Conservation (phyloP, 106 monocot species). For the Dendrobium huoshanense region DNA sequence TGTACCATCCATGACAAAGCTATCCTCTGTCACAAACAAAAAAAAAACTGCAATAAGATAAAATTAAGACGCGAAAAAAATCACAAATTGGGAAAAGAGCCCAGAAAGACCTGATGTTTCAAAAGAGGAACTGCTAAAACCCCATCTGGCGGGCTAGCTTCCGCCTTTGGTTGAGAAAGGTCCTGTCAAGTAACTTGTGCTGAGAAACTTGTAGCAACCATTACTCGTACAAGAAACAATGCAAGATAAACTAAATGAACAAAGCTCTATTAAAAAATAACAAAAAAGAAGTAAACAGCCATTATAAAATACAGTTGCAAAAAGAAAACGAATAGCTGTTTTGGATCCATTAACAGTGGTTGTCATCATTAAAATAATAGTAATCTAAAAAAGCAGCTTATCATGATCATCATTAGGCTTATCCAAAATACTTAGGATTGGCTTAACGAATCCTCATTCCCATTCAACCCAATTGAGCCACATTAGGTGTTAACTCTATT, state of each 20-base stretch:
- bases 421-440: not conserved
- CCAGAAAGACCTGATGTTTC: conserved; percentile 73
- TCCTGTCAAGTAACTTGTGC: conserved; percentile 42
- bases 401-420: too few relatives aligned
- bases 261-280: not conserved
- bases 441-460: not conserved
- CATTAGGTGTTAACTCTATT: not conserved
- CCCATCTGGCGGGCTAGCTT: conserved; percentile 75
- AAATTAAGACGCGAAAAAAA: conserved; percentile 7
- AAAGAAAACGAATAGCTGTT: not conserved
- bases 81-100: conserved; percentile 3
- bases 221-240: not conserved
- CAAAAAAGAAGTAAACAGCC: not conserved
- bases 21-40: conserved; percentile 54
- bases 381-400: too few relatives aligned
- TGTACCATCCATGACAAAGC: conserved; percentile 98
- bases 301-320: not conserved
- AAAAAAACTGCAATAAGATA: conserved; percentile 3
- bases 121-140: conserved; percentile 72
- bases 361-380: not conserved
- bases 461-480: not conserved
- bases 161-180: conserved; percentile 77
- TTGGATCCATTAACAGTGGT: not conserved
- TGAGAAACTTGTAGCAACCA: not conserved
- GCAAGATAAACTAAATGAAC: not conserved